These are phyloP conservation scores for Cladophialophora bantiana DNA, from an alignment of 2,329 filamentous ascomycete species.

Conservation along the genomic window DNA sequence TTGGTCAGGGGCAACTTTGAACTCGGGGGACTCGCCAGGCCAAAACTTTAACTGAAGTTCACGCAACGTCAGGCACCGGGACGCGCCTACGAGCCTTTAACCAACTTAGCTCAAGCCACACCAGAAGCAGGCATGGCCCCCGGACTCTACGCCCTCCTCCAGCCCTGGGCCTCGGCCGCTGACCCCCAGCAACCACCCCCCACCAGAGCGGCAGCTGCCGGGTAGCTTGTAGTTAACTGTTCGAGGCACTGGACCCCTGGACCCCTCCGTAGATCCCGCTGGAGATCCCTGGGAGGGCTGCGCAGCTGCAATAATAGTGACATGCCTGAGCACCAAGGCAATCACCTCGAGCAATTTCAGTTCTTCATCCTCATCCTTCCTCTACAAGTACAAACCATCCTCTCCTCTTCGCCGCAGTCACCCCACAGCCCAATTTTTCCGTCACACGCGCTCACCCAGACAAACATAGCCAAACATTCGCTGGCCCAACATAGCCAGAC, in stretches of 20 bases:
- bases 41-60: conserved; percentile 2
- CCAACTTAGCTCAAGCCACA: background rate
- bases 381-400: background rate
- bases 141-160: no score
- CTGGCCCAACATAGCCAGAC: conserved; percentile 4
- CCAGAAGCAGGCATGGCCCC: no score
- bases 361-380: background rate
- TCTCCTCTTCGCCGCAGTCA: background rate
- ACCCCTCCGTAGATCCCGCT: background rate
- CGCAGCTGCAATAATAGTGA: background rate
- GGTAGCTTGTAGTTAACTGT: background rate
- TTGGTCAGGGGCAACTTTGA: no score
- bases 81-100: background rate
- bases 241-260: background rate
- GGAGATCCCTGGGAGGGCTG: background rate
- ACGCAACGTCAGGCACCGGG: conserved; percentile 2
- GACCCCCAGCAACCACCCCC: background rate
- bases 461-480: conserved; percentile 7
- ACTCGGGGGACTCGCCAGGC: background rate
- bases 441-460: background rate
- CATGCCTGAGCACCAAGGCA: background rate
- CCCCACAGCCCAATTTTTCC: background rate
- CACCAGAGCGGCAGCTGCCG: background rate
- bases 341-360: background rate
- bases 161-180: no score